phyloP scores from a whole-genome alignment of 352 stramenopile species.

The Phytophthora meadii region DNA sequence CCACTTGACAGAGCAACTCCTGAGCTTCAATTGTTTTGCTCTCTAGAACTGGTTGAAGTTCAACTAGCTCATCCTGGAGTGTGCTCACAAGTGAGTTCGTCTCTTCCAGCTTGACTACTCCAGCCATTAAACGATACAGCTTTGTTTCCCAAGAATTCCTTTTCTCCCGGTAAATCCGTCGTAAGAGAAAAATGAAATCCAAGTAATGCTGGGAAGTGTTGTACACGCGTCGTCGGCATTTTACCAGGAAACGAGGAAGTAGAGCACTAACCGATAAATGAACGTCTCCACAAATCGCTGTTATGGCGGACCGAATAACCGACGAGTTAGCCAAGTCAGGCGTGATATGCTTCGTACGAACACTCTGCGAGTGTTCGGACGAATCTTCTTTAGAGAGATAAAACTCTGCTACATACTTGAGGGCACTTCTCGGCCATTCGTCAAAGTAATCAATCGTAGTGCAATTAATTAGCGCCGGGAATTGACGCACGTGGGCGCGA shows the following conservation, averaged over 20 bases:
- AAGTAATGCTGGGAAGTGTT: conserved; percentile 90
- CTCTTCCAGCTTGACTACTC: conserved; percentile 78
- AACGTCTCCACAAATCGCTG: conserved; percentile 56
- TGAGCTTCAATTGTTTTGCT: conserved; percentile 73
- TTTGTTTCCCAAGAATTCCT: conserved; percentile 48
- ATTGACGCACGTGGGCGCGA: conserved; percentile 87
- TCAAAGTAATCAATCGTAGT: conserved; percentile 95
- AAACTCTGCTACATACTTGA: conserved; percentile 85
- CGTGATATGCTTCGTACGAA: conserved; percentile 3
- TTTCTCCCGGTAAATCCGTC: conserved; percentile 76
- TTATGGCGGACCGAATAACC: conserved; percentile 39
- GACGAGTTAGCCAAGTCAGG: conserved; percentile 13
- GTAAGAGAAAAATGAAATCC: conserved; percentile 89
- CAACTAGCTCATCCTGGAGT: conserved; percentile 82
- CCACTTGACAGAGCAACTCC: conserved; percentile 63
- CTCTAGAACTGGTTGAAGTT: conserved; percentile 77
- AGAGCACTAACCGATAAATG: conserved; percentile 46
- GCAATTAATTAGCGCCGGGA: conserved; percentile 94
- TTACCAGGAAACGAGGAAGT: conserved; percentile 42
- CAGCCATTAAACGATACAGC: conserved; percentile 60
- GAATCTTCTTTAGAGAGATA: conserved; percentile 42
- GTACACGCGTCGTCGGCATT: conserved; percentile 53
- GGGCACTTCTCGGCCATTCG: conserved; percentile 89
- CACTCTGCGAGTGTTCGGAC: conserved; percentile 2
- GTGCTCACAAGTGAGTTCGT: conserved; percentile 70